Base-by-base conservation (phyloP, 768 basidiomycete species). In the Lactarius psammicola region DNA sequence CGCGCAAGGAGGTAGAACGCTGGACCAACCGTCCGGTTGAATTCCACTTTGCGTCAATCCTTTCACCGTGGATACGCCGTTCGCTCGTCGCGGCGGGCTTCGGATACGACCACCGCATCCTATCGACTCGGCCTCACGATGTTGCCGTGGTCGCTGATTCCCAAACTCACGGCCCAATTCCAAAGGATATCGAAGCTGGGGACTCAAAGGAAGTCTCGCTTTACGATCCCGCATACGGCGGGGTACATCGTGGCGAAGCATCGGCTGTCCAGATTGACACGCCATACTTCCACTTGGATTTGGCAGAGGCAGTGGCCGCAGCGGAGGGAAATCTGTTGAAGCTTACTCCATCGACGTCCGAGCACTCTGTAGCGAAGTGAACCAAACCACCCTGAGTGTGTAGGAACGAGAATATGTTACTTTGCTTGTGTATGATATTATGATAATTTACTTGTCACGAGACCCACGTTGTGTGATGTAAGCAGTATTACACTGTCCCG, bases 41-140 rank as follows among this genome's bases (percentile, higher is more conserved):
- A 84, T 98, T 97, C 82, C 96, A 98, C 79, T 99, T 99, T 74
- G 89, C 93, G 5, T 86, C 90, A 40, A 81, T 98, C 40, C 85
- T 95, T 62, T 94, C 93, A 1, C 94, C 94, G 0, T 99, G 95
- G 96, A 92, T 94, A 65, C 86, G 90, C 62, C 89, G 95, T 58
- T 92, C 92, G 5, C 82, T 95, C 38, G 78, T 94, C 56, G 93
- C 95, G 4, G 95, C 90, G 65, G 94, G 94, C 2, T 98, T 98
- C 74, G 96, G 96, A 9, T 81, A 81, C 23, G 90, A 92, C n/a
- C 74, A 75, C 17, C 74, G 80, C 2, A 66, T 77, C 4, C 75
- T 78, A 10, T 33, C 46, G 20, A 23, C 69, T 76, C 33, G 61
- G 0, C 81, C 81, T 13, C 78, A 76, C 26, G 95, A 96, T 71